Evolutionary conservation across 78 protist genomes (phyloP).

Genomic region (Guillardia theta): DNA sequence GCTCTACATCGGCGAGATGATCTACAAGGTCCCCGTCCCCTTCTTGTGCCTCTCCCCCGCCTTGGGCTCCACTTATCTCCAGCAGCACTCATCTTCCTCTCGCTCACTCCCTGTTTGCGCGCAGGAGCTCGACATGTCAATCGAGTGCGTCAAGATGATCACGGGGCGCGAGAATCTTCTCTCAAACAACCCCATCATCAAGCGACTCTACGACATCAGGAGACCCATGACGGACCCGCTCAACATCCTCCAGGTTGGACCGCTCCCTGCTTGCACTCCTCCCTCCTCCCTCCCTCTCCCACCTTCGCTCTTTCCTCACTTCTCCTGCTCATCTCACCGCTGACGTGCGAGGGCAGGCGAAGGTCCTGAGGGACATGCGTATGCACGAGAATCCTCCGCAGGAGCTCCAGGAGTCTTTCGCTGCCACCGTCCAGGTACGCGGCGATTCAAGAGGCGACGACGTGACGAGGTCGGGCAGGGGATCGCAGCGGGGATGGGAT

Average conservation of each 20-base stretch:
- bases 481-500: constrained; percentile 12
- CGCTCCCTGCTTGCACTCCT: background rate
- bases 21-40: too few species aligned
- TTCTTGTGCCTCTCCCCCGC: too few species aligned
- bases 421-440: background rate
- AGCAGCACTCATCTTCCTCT: too few species aligned
- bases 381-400: background rate
- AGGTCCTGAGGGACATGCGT: constrained; percentile 21
- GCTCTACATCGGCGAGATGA: background rate
- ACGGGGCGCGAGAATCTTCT: constrained; percentile 14
- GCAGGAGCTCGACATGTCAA: background rate
- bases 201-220: constrained; percentile 33
- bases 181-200: background rate
- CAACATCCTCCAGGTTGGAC: constrained; percentile 20
- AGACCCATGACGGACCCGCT: constrained; percentile 10
- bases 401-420: background rate
- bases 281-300: background rate
- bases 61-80: too few species aligned
- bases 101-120: too few species aligned
- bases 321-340: background rate
- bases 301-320: background rate
- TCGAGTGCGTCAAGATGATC: background rate
- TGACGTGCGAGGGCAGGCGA: background rate
- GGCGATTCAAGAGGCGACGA: background rate
- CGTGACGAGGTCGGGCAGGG: background rate